Evolutionary conservation across 2,329 filamentous ascomycete genomes (phyloP), one percentile per base, ranked within the genome.

Genomic region (Fusarium nisikadoi): DNA sequence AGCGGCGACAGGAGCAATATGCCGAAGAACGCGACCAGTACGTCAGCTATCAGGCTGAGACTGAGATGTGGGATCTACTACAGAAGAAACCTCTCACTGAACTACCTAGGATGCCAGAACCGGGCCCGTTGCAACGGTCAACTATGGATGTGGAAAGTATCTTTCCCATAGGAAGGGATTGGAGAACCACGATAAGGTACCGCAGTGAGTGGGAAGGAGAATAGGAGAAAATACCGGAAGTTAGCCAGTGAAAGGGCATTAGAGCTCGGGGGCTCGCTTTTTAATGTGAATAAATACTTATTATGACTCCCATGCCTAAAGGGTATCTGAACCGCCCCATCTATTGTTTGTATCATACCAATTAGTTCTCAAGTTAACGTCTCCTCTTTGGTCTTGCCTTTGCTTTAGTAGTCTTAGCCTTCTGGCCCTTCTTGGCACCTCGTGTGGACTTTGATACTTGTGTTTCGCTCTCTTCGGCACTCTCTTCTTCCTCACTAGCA

Each of bases 21-120:
- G 85, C 86, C 0, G 84, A 86, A 31, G 73, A 78, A 7, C 66
- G 79, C 19, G 86, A 88, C 67, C 78, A 79, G 20, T 78, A 79
- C 42, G 80, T 79, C 4, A 84, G 81, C 58, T 79, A 80, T 46
- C 72, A 78, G 29, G 85, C 84, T 36, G 86, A 88, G 72, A 67
- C 73, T 31, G 76, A 80, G 49, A 78, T 88, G 79, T 88, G 86
- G 86, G 73, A 77, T 14, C 63, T 87, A 20, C 66, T 88, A 25
- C 81, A 82, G 43, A 79, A 77, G 73, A 75, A 79, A 36, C 83
- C 84, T 5, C 83, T 81, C 1, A 76, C 76, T 63, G 79, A 79
- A 31, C 45, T 81, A 50, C 76, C 78, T 12, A 82, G 77, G 71
- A 67, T 75, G 31, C 76, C 77, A 10, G 75, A 79, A 25, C 78